Conservation (phyloP, 768 basidiomycete genomes). For the Candolleomyces eurysporus region DNA sequence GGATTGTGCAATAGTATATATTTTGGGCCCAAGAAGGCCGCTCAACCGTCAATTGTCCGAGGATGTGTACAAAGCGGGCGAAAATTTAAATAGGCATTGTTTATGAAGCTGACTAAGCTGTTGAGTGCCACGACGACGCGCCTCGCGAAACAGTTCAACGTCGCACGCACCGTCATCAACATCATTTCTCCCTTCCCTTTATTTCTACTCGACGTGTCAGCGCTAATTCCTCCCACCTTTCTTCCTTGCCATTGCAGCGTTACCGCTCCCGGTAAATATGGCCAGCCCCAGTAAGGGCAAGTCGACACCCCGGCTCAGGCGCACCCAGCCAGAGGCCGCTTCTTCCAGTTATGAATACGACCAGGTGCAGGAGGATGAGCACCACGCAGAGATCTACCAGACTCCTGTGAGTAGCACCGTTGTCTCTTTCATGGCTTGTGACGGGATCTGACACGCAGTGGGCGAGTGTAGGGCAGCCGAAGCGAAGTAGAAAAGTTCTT, state of each 20-base stretch:
- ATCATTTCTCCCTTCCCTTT: background rate
- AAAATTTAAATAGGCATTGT: background rate
- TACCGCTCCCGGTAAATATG: constrained; percentile 25
- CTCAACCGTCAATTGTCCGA: background rate
- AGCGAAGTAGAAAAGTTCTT: constrained; percentile 60
- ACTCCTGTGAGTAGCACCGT: constrained; percentile 38
- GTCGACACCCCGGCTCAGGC: constrained; percentile 19
- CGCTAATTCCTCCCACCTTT: constrained; percentile 4
- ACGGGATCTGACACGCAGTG: background rate
- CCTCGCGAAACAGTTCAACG: background rate
- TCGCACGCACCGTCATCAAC: constrained; percentile 3
- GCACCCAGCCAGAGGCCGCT: constrained; percentile 15
- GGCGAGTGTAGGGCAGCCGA: constrained; percentile 43
- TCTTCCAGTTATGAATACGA: constrained; percentile 20
- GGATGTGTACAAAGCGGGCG: background rate
- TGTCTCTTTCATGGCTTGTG: background rate
- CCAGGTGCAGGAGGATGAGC: constrained; percentile 50
- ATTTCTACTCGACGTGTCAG: constrained; percentile 5
- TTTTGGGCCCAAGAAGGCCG: no score
- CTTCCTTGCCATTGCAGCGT: constrained; percentile 9
- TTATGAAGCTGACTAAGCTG: background rate
- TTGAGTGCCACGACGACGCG: background rate
- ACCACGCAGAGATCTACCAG: constrained; percentile 46
- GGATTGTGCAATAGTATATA: no score
- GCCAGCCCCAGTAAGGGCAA: constrained; percentile 28